Conservation (phyloP, 2,329 filamentous ascomycete genomes). For the Neonectria faginata region DNA sequence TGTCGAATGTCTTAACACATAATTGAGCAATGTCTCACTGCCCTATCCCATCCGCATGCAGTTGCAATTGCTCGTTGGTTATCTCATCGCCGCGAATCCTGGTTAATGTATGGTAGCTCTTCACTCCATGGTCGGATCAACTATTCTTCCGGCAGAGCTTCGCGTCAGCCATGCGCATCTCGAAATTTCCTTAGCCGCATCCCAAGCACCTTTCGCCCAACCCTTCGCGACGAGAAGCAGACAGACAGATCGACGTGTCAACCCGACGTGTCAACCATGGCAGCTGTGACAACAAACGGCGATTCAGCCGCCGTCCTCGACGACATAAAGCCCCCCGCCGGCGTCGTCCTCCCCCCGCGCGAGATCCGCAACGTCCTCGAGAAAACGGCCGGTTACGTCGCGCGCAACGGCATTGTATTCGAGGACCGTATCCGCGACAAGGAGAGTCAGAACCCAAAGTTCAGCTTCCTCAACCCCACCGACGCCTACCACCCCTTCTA, state of each 20-base stretch:
- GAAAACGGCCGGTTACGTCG: constrained; percentile 94
- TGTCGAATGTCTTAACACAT: not conserved
- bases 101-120: not conserved
- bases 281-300: constrained; percentile 60
- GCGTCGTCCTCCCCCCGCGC: constrained; percentile 88
- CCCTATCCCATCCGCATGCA: not conserved
- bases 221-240: constrained; percentile 17
- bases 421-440: constrained; percentile 89
- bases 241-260: constrained; percentile 20
- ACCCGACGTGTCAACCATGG: constrained; percentile 40
- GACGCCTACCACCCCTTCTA: constrained; percentile 93
- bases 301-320: constrained; percentile 68
- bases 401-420: constrained; percentile 74
- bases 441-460: constrained; percentile 86
- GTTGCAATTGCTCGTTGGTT: too few species aligned
- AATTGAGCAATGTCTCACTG: not conserved
- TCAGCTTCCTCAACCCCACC: constrained; percentile 83
- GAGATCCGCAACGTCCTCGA: constrained; percentile 88
- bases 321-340: constrained; percentile 81
- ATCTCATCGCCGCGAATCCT: too few species aligned
- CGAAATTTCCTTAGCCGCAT: constrained; percentile 43
- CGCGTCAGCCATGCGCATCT: constrained; percentile 19
- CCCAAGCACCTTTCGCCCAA: not conserved
- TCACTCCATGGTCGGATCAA: constrained; percentile 5
- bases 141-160: constrained; percentile 17